Evolutionary conservation across 1,284 basidiomycete species (phyloP).

Genomic region (Ceratobasidium sp.): DNA sequence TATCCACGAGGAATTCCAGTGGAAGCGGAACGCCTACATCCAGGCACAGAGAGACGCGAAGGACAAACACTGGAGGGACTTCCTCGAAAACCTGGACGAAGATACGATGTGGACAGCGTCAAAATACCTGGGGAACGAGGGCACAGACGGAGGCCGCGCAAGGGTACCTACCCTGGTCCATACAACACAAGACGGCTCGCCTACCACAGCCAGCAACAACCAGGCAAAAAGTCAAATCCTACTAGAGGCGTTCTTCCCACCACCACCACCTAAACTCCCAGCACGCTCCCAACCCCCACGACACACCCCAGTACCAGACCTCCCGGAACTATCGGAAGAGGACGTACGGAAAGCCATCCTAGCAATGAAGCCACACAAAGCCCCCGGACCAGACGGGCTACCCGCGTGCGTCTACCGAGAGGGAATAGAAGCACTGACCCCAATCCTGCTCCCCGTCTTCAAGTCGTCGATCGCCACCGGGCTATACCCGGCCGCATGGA

Average conservation of each 20-base stretch:
- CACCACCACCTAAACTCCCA: background rate
- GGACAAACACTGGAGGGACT: conserved; percentile 39
- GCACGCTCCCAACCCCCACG: too few species aligned
- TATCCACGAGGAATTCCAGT: background rate
- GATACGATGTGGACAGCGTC: conserved; percentile 40
- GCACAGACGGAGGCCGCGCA: background rate
- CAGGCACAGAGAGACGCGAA: conserved; percentile 30
- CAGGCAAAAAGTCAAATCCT: conserved; percentile 27
- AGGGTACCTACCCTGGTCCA: too few species aligned
- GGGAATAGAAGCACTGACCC: conserved; percentile 49
- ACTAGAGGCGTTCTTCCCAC: conserved; percentile 42
- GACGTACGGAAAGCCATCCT: conserved; percentile 22
- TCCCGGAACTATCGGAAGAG: conserved; percentile 7
- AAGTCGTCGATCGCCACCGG: background rate
- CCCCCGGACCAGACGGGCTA: conserved; percentile 53
- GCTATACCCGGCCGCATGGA: conserved; percentile 12
- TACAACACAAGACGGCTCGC: background rate
- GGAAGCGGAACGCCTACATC: background rate
- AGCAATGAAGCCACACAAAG: conserved; percentile 51
- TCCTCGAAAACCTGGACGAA: conserved; percentile 30
- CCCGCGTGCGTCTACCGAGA: conserved; percentile 55
- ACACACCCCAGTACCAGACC: background rate
- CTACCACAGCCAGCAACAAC: background rate
- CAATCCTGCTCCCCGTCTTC: conserved; percentile 47
- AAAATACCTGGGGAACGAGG: conserved; percentile 6